phyloP scores from a whole-genome alignment of 2,329 filamentous ascomycete genomes.

The Beauveria varroae region DNA sequence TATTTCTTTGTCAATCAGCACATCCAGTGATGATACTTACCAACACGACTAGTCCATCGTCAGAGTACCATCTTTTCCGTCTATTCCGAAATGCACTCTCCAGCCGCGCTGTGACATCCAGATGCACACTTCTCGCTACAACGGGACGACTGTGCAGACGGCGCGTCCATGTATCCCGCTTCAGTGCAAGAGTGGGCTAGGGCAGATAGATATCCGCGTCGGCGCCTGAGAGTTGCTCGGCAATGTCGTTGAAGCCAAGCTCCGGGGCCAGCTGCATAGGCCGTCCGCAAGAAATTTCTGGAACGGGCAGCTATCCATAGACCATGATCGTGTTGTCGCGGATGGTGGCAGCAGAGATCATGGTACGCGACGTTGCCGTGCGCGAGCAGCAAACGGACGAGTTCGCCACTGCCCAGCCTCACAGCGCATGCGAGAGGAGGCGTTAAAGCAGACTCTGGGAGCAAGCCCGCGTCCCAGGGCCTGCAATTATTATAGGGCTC shows the following conservation, averaged over 20 bases:
- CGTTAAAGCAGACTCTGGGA: background rate
- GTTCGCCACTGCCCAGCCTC: background rate
- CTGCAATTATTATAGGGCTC: no score
- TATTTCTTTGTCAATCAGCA: no score
- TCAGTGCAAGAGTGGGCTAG: background rate
- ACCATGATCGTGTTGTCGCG: background rate
- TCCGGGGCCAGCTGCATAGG: slow-evolving; percentile 1
- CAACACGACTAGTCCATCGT: no score
- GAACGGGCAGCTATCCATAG: background rate
- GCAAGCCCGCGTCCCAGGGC: no score
- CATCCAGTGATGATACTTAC: no score
- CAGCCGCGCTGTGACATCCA: no score
- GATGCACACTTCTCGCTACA: no score
- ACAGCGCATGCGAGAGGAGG: background rate
- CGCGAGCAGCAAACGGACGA: slow-evolving; percentile 1
- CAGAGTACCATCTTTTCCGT: no score
- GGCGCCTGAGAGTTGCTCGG: background rate
- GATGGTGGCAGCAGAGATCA: background rate
- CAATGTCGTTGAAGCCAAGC: background rate
- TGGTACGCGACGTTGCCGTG: slow-evolving; percentile 5
- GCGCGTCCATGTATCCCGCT: no score
- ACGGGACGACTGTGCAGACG: no score
- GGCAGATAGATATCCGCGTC: background rate
- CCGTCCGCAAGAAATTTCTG: background rate
- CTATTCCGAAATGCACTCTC: no score